These are phyloP conservation scores for Hydrangea macrophylla DNA, from an alignment of 148 eudicot genomes.

Conservation along the genomic window DNA sequence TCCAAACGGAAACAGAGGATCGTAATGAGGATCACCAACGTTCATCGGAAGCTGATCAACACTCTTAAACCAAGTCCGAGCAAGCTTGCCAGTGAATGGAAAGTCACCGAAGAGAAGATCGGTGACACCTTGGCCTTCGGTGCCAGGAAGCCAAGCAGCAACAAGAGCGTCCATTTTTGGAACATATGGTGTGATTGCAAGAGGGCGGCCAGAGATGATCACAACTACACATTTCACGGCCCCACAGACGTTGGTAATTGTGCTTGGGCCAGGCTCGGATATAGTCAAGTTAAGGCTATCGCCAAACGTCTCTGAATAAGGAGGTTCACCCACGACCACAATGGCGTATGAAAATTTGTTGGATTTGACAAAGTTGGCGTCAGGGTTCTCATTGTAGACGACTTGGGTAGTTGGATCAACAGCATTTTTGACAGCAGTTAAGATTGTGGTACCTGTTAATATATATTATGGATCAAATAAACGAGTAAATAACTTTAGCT, in stretches of 20 bases:
- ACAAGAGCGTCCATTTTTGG: conserved; percentile 41
- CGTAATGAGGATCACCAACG: conserved; percentile 45
- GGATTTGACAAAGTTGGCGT: conserved; percentile 31
- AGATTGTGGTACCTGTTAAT: conserved; percentile 36
- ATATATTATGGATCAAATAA: not conserved
- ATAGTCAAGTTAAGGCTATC: conserved; percentile 45
- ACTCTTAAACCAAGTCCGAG: conserved; percentile 51
- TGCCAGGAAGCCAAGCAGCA: conserved; percentile 64
- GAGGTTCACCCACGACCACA: conserved; percentile 51
- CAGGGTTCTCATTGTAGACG: conserved; percentile 45
- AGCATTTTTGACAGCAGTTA: conserved; percentile 37
- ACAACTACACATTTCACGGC: conserved; percentile 42
- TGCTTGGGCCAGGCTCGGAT: conserved; percentile 34
- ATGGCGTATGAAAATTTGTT: conserved; percentile 40
- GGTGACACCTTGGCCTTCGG: conserved; percentile 58
- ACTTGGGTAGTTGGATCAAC: conserved; percentile 41
- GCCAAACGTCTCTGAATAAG: conserved; percentile 44
- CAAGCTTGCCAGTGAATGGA: conserved; percentile 52
- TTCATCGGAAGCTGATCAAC: conserved; percentile 59
- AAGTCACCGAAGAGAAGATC: conserved; percentile 48
- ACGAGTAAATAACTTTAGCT: too few species aligned
- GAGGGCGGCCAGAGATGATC: conserved; percentile 45
- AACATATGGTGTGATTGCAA: conserved; percentile 42
- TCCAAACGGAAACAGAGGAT: conserved; percentile 56
- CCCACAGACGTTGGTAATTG: conserved; percentile 42